Conservation (phyloP, 2,329 filamentous ascomycete genomes). For the Calonectria pseudoreteaudii region DNA sequence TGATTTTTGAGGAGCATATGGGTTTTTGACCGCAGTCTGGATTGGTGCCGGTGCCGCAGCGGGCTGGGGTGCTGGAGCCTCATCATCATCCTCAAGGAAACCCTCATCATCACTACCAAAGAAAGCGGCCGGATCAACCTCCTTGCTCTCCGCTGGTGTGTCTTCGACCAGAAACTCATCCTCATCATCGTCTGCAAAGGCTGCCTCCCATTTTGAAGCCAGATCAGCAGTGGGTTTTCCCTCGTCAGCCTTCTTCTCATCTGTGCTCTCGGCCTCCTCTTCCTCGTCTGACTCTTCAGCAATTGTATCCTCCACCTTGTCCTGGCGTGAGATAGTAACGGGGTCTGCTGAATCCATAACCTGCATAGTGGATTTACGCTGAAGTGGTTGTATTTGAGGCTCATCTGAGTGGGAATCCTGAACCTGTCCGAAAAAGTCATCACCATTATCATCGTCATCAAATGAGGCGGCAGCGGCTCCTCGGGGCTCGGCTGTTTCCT, state of each 20-base stretch:
- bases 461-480: constrained; percentile 49
- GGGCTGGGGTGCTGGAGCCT: constrained; percentile 37
- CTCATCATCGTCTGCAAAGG: constrained; percentile 81
- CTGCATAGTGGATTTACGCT: constrained; percentile 78
- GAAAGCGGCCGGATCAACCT: constrained; percentile 72
- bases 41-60: constrained; percentile 18
- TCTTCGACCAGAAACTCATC: constrained; percentile 73
- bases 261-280: constrained; percentile 34
- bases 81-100: constrained; percentile 78
- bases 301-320: constrained; percentile 46
- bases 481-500: constrained; percentile 29
- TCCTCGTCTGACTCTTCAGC: constrained; percentile 29
- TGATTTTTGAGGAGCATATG: constrained; percentile 43
- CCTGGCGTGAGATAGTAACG: constrained; percentile 44
- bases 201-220: constrained; percentile 85
- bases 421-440: constrained; percentile 73
- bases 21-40: constrained; percentile 29
- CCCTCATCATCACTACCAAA: constrained; percentile 89
- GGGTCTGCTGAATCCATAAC: constrained; percentile 66
- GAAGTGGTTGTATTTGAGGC: constrained; percentile 51
- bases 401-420: constrained; percentile 42
- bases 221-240: constrained; percentile 65
- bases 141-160: constrained; percentile 53
- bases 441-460: constrained; percentile 62
- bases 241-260: constrained; percentile 35